Evolutionary conservation across 192 early-diverging fungal genomes (phyloP).

Genomic region (Coemansia aciculifera): DNA sequence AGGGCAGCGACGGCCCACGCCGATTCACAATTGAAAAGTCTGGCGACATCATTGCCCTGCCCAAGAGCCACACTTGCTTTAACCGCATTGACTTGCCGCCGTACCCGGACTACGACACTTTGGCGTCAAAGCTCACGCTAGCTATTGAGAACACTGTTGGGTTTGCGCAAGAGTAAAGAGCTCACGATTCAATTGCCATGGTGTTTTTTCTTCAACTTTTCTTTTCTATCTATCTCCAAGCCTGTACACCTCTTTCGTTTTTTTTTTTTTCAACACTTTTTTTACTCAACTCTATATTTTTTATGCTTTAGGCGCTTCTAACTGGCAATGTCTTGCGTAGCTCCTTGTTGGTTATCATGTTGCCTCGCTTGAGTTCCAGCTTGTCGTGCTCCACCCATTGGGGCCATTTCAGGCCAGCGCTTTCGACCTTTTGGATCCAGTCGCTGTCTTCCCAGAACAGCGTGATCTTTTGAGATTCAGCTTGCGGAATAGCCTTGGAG

Average conservation of each 20-base stretch:
- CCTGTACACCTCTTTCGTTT: constrained; percentile 7
- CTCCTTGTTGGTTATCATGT: constrained; percentile 42
- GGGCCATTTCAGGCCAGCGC: constrained; percentile 40
- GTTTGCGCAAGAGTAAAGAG: constrained; percentile 80
- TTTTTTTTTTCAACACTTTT: neutral
- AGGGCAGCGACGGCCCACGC: constrained; percentile 94
- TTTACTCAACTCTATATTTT: neutral
- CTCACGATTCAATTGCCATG: neutral
- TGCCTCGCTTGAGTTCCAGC: constrained; percentile 46
- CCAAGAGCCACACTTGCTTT: constrained; percentile 97
- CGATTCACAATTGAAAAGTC: constrained; percentile 95
- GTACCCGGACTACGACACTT: constrained; percentile 78
- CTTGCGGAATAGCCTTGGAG: constrained; percentile 9
- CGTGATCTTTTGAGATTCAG: neutral
- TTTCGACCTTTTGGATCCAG: constrained; percentile 31
- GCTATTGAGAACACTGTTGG: constrained; percentile 97
- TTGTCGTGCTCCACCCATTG: constrained; percentile 37
- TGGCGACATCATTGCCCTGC: constrained; percentile 80
- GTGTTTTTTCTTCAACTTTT: constrained; percentile 8
- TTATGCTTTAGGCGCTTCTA: neutral
- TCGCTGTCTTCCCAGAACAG: constrained; percentile 40
- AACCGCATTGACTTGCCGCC: constrained; percentile 96
- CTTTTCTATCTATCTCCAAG: neutral
- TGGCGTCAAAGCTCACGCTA: constrained; percentile 78
- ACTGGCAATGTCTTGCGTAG: constrained; percentile 8